Base-by-base conservation (phyloP, 2,329 filamentous ascomycete species). In the Colletotrichum tanaceti region DNA sequence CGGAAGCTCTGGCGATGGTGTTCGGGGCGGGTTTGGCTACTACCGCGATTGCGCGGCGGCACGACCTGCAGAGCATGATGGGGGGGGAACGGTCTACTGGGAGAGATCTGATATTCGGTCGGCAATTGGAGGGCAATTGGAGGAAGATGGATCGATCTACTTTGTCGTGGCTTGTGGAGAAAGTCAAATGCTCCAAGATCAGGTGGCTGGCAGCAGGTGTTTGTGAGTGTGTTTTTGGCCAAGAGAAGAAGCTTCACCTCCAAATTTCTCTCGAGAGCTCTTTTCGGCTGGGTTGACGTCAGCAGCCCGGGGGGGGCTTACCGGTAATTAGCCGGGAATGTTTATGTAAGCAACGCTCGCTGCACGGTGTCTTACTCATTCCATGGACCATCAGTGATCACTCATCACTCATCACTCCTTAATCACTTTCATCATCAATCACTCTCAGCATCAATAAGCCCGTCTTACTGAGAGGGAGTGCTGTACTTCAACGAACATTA, bases 21-120 rank as follows among this genome's bases (percentile, higher is more conserved):
- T 47, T 59, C 11, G 46, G 10, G 20, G 38, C 13, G 16, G 58
- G 18, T 24, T 59, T 63, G 63, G 67, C 57, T 39, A 63, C 68
- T n/a, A n/a, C n/a, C 59, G 70, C 65, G 18, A 66, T 35, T 35
- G 65, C 68, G 61, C 68, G 70, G 28, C 66, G 70, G 54, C 70
- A 72, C 24, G 64, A 60, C 43, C 65, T 63, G 65, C 70, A 72
- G 44, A 72, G 55, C 70, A 72, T 72, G 0, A 43, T 58, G 50
- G 28, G 6, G 1, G 9, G 32, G 2, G 5, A 22, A 11, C 2
- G 1, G 0, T 11, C 5, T 35, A 18, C 3, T 18, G 4, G 5
- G 13, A 24, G 39, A 32, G 28, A 4, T 11, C 14, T 38, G 14
- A 4, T 2, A 13, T 18, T 2, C 14, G 7, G n/a, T n/a, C n/a